phyloP scores from a whole-genome alignment of 2,329 filamentous ascomycete genomes.

The Verticillium klebahnii region DNA sequence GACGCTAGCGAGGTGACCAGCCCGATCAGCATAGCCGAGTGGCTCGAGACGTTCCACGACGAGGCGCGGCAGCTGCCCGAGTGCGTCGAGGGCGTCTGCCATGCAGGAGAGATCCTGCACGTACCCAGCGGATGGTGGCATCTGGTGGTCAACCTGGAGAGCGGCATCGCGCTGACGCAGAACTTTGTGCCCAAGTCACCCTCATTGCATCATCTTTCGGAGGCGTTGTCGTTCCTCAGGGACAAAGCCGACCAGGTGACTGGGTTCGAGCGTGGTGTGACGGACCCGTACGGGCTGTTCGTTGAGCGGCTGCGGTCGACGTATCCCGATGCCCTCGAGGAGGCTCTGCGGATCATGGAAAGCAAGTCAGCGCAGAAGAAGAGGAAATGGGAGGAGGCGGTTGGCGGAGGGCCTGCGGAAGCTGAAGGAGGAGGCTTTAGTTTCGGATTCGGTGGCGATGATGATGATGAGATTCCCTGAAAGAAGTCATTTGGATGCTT shows the following conservation, averaged over 20 bases:
- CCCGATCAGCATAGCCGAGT: slow-evolving; percentile 94
- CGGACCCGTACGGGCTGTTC: slow-evolving; percentile 72
- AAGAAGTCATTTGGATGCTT: not conserved
- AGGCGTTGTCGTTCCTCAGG: slow-evolving; percentile 74
- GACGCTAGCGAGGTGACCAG: slow-evolving; percentile 93
- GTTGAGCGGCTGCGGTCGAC: slow-evolving; percentile 58
- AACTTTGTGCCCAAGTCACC: slow-evolving; percentile 79
- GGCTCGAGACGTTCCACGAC: slow-evolving; percentile 83
- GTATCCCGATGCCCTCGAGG: slow-evolving; percentile 63
- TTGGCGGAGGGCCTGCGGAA: slow-evolving; percentile 42
- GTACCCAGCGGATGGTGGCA: slow-evolving; percentile 98
- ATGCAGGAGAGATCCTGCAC: slow-evolving; percentile 79
- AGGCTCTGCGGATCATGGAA: slow-evolving; percentile 61
- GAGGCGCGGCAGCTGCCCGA: slow-evolving; percentile 72
- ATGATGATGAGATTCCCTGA: slow-evolving; percentile 30
- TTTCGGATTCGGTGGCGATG: slow-evolving; percentile 49
- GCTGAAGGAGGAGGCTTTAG: slow-evolving; percentile 38
- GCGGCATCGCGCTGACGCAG: slow-evolving; percentile 84
- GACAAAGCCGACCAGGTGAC: slow-evolving; percentile 84
- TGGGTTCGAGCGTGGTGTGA: slow-evolving; percentile 70
- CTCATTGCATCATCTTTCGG: slow-evolving; percentile 53
- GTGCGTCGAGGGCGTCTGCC: slow-evolving; percentile 82
- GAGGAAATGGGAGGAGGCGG: slow-evolving; percentile 81
- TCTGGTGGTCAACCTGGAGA: slow-evolving; percentile 83
- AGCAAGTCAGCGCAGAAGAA: slow-evolving; percentile 62